phyloP scores from a whole-genome alignment of 2,329 filamentous ascomycete species.

The Alternaria tenuissima region DNA sequence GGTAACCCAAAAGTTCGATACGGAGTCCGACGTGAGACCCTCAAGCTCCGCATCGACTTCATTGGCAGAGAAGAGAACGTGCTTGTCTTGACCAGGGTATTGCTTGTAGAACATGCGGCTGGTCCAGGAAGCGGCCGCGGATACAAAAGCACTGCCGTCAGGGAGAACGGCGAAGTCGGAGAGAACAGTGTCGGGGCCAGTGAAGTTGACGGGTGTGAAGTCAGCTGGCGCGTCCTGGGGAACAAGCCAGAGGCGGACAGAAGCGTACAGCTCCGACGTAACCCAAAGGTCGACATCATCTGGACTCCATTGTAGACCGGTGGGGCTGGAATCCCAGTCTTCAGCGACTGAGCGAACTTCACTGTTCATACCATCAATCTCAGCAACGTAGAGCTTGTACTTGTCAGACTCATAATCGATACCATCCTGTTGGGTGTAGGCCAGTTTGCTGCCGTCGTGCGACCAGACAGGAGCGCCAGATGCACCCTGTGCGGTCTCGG shows the following conservation, averaged over 20 bases:
- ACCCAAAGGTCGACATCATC: constrained; percentile 46
- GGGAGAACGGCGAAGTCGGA: constrained; percentile 63
- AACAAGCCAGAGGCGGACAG: constrained; percentile 64
- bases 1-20: constrained; percentile 74
- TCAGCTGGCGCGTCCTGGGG: constrained; percentile 64
- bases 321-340: constrained; percentile 47
- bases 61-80: constrained; percentile 65
- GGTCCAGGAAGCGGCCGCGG: constrained; percentile 43
- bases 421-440: constrained; percentile 77
- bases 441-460: constrained; percentile 73
- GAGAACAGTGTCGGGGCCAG: constrained; percentile 52
- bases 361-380: constrained; percentile 40
- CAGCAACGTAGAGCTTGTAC: constrained; percentile 58
- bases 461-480: constrained; percentile 75
- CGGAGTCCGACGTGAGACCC: constrained; percentile 68
- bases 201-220: constrained; percentile 54
- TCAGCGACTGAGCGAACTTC: constrained; percentile 40
- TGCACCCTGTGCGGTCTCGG: constrained; percentile 65
- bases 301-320: constrained; percentile 38
- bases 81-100: constrained; percentile 42
- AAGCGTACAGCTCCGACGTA: constrained; percentile 42
- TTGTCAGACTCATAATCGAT: constrained; percentile 79
- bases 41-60: constrained; percentile 71
- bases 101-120: constrained; percentile 45
- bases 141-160: constrained; percentile 61